Conservation (phyloP, 352 stramenopile genomes). For the Phytophthora litchii region DNA sequence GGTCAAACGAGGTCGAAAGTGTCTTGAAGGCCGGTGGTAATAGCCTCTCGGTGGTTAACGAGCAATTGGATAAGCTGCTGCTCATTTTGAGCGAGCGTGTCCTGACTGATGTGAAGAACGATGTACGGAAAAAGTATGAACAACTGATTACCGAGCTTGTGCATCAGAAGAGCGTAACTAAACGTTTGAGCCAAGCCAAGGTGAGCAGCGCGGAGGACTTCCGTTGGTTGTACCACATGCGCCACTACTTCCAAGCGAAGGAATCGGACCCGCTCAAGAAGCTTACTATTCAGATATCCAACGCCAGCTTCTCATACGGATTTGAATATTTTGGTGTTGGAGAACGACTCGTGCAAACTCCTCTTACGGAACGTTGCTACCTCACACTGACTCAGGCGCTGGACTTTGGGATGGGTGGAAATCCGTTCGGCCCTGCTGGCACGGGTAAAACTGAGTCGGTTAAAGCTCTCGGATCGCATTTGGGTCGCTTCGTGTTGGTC, state of each 20-base stretch:
- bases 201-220: conserved; percentile 94
- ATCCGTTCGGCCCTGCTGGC: conserved; percentile 98
- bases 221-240: conserved; percentile 99
- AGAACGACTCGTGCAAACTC: conserved; percentile 99
- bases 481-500: conserved; percentile 99
- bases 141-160: conserved; percentile 99
- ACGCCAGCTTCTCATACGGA: conserved; percentile 98
- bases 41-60: conserved; percentile 51
- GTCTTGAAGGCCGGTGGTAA: conserved; percentile 76
- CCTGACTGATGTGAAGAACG: conserved; percentile 92
- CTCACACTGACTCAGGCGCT: conserved; percentile 99
- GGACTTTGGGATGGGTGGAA: conserved; percentile 98
- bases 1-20: conserved; percentile 95
- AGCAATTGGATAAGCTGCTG: conserved; percentile 87
- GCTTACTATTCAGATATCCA: conserved; percentile 97
- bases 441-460: conserved; percentile 99
- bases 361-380: conserved; percentile 99
- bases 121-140: conserved; percentile 99
- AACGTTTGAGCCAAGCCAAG: conserved; percentile 87
- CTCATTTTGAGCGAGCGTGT: conserved; percentile 97
- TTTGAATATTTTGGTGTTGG: conserved; percentile 99
- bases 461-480: conserved; percentile 98
- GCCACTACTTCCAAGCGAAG: conserved; percentile 95
- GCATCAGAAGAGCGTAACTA: conserved; percentile 98
- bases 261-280: conserved; percentile 91